These are phyloP conservation scores for Saccharomycodes ludwigii DNA, from an alignment of 805 yeast species.

Conservation along the genomic window DNA sequence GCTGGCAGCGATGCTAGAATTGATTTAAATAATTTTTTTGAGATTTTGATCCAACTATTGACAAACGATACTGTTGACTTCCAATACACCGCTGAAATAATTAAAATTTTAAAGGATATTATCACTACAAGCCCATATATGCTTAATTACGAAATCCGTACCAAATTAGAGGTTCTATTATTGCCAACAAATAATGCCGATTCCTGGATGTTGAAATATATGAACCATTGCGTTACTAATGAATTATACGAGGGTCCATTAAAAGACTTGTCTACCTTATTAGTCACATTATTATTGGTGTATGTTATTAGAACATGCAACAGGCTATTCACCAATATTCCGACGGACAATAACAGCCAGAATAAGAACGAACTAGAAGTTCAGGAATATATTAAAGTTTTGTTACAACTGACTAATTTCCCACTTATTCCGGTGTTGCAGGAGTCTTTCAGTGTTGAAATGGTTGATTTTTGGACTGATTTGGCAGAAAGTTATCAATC, in stretches of 20 bases:
- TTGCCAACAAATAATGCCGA: slow-evolving; percentile 16
- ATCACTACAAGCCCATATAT: slow-evolving; percentile 20
- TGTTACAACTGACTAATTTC: slow-evolving; percentile 41
- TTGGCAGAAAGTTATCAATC: slow-evolving; percentile 41
- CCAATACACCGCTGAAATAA: slow-evolving; percentile 15
- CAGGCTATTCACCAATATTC: slow-evolving; percentile 18
- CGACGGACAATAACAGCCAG: slow-evolving; percentile 5
- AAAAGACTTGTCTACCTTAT: slow-evolving; percentile 21
- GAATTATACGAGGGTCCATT: slow-evolving; percentile 18
- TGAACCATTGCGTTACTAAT: slow-evolving; percentile 22
- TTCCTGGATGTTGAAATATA: slow-evolving; percentile 23
- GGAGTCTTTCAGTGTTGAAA: slow-evolving; percentile 41
- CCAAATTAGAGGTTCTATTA: slow-evolving; percentile 19
- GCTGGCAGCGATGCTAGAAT: no score
- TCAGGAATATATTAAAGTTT: slow-evolving; percentile 32
- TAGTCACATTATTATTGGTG: slow-evolving; percentile 22
- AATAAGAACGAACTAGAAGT: slow-evolving; percentile 5
- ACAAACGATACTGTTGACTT: slow-evolving; percentile 15
- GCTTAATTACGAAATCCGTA: slow-evolving; percentile 20
- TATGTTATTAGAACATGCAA: slow-evolving; percentile 22
- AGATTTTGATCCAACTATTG: slow-evolving; percentile 19
- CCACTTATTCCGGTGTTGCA: slow-evolving; percentile 47
- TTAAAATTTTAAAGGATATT: slow-evolving; percentile 17
- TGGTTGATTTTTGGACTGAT: slow-evolving; percentile 61
- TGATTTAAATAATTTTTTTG: slow-evolving; percentile 20